Percentiles rank a stretch among this genome's conserved stretches.
phyloP scores from a whole-genome alignment of 2,329 filamentous ascomycete genomes.

The Ascomycota sp. region DNA sequence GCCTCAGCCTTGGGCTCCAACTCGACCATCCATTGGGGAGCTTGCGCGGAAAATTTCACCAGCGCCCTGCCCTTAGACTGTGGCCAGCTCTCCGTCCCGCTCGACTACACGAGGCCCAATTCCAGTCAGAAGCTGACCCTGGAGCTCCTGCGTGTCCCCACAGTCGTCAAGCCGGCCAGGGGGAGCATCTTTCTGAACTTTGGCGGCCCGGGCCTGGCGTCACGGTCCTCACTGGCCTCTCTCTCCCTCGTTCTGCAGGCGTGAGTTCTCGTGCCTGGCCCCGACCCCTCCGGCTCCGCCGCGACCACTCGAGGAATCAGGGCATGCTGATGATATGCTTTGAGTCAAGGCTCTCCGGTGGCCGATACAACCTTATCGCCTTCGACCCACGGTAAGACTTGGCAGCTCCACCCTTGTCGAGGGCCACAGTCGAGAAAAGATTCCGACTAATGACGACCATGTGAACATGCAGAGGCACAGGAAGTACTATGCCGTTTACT shows the following conservation, averaged over 20 bases:
- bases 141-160: constrained; percentile 2
- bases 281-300: too few species aligned
- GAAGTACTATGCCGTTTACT: constrained; percentile 8
- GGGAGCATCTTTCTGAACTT: constrained; percentile 12
- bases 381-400: constrained; percentile 8
- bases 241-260: constrained; percentile 1
- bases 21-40: constrained; percentile 1
- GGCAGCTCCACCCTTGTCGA: neutral
- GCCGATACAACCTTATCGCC: constrained; percentile 8
- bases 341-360: constrained; percentile 6
- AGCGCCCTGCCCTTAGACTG: neutral
- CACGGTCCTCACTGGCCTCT: neutral
- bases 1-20: neutral
- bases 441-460: too few species aligned
- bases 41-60: neutral
- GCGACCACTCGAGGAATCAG: neutral
- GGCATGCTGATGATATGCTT: neutral
- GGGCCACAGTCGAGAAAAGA: too few species aligned
- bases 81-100: constrained; percentile 1
- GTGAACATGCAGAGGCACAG: constrained; percentile 6
- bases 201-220: constrained; percentile 1
- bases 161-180: constrained; percentile 5
- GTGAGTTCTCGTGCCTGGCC: constrained; percentile 1
- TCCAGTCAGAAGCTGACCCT: constrained; percentile 1
- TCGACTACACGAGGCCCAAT: constrained; percentile 2